Conservation (phyloP, 371 early-diverging fungal genomes). For the Mortierella polycephala region DNA sequence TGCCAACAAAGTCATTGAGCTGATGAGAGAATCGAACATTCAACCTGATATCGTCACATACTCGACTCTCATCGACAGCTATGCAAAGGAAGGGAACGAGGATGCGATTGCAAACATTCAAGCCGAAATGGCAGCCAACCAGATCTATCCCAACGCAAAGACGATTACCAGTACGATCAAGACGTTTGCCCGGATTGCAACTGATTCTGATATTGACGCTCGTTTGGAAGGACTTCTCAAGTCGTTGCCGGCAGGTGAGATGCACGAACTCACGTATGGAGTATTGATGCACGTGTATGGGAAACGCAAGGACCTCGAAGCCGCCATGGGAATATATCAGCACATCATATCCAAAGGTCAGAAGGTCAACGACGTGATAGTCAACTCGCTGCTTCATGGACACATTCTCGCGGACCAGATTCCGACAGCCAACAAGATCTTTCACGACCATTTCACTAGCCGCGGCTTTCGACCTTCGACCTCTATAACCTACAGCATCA, state of each 20-base stretch:
- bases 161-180: conserved; percentile 63
- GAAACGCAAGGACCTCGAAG: conserved; percentile 37
- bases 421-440: conserved; percentile 33
- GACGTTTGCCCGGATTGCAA: conserved; percentile 32
- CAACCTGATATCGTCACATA: conserved; percentile 54
- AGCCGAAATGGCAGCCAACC: conserved; percentile 39
- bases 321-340: conserved; percentile 32
- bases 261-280: conserved; percentile 38
- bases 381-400: conserved; percentile 44
- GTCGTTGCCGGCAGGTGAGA: conserved; percentile 36
- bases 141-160: conserved; percentile 58
- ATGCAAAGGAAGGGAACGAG: conserved; percentile 41
- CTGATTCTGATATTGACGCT: conserved; percentile 22
- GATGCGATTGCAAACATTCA: conserved; percentile 45
- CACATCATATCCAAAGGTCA: conserved; percentile 31
- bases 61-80: conserved; percentile 40
- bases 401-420: conserved; percentile 28
- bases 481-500: conserved; percentile 36
- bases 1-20: conserved; percentile 45
- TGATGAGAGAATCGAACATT: conserved; percentile 49
- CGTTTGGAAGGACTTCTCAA: conserved; percentile 30
- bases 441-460: conserved; percentile 40
- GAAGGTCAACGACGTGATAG: conserved; percentile 29
- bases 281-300: conserved; percentile 52
- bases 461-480: conserved; percentile 19